Percentiles rank a stretch among this genome's conserved stretches.
Conservation (phyloP, 768 basidiomycete species). For the Suillus alpinus region DNA sequence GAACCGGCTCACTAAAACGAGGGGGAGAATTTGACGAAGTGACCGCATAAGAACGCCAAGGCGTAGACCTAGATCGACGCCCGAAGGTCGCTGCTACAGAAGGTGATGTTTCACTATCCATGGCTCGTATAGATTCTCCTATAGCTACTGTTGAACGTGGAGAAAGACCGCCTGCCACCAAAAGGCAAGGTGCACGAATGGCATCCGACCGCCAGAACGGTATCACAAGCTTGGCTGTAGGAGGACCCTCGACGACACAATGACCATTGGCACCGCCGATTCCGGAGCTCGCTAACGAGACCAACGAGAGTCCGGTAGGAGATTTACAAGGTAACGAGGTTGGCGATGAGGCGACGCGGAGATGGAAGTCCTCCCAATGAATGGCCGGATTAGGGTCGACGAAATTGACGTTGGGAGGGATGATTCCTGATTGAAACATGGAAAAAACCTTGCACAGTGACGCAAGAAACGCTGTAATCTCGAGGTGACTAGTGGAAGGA, state of each 20-base stretch:
- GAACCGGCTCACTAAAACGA: conserved; percentile 26
- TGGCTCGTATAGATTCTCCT: background rate
- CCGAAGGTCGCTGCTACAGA: conserved; percentile 12
- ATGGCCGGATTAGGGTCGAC: conserved; percentile 35
- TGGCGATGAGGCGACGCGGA: conserved; percentile 30
- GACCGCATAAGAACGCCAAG: conserved; percentile 31
- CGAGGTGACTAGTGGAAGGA: conserved; percentile 33
- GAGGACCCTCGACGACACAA: conserved; percentile 35
- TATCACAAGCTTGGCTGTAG: background rate
- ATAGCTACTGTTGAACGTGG: conserved; percentile 25
- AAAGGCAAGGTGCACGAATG: background rate
- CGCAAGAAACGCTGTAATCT: conserved; percentile 43
- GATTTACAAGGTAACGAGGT: conserved; percentile 13
- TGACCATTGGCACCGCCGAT: conserved; percentile 46
- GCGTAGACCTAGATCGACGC: conserved; percentile 30
- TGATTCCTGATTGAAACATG: conserved; percentile 32
- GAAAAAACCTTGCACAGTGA: conserved; percentile 42
- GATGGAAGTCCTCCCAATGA: conserved; percentile 35
- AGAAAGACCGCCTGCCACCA: conserved; percentile 35
- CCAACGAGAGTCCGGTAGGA: conserved; percentile 26
- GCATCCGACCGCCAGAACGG: background rate
- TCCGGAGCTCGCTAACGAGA: conserved; percentile 42
- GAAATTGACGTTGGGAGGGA: conserved; percentile 43
- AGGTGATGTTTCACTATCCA: background rate
- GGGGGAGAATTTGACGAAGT: background rate